Conservation (phyloP, 2,329 filamentous ascomycete species). For the Paracorniculantispora psalliotae region DNA sequence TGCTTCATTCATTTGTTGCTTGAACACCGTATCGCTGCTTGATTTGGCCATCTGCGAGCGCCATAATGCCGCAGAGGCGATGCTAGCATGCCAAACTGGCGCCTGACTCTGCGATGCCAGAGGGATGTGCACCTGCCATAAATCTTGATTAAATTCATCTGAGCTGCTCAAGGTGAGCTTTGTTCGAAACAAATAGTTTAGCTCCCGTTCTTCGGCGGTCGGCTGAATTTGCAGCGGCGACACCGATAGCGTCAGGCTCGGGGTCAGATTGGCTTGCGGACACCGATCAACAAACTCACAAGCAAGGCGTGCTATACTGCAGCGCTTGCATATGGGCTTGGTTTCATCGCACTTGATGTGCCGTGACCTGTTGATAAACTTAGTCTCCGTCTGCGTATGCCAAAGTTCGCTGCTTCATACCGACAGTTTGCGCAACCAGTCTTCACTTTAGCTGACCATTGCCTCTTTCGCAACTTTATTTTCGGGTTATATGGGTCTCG, state of each 20-base stretch:
- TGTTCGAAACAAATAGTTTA: background rate
- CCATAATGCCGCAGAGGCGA: background rate
- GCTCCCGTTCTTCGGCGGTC: background rate
- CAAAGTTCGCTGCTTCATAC: background rate
- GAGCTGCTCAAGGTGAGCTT: background rate
- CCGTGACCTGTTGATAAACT: background rate
- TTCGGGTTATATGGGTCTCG: background rate
- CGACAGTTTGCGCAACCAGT: background rate
- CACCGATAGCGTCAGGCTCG: background rate
- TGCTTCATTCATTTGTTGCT: background rate
- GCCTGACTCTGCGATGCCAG: background rate
- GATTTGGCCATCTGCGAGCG: background rate
- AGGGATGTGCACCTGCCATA: background rate
- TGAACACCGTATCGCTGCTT: background rate
- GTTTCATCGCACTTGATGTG: background rate
- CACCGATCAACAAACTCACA: background rate
- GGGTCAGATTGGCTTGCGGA: background rate
- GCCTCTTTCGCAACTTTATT: background rate
- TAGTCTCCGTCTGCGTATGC: background rate
- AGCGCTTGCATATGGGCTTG: background rate
- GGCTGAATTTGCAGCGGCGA: background rate
- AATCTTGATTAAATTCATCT: background rate
- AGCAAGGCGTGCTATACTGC: background rate
- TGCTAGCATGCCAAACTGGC: background rate
- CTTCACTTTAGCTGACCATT: background rate